Percentiles rank a stretch among this genome's conserved stretches.
These are phyloP conservation scores for Cordyceps fumosorosea DNA, from an alignment of 2,329 filamentous ascomycete genomes.

Conservation along the genomic window DNA sequence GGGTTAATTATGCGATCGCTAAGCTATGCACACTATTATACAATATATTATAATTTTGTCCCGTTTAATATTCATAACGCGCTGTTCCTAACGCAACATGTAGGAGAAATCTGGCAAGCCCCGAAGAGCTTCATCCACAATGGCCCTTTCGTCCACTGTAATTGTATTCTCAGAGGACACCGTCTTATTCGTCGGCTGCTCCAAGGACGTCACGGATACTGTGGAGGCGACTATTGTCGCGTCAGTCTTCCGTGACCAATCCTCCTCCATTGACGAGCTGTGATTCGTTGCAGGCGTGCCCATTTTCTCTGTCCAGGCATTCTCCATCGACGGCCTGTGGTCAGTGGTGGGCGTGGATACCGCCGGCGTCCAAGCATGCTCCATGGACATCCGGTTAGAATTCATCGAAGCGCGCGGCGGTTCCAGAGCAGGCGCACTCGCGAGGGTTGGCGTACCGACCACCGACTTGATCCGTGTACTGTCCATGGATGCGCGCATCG, in stretches of 20 bases:
- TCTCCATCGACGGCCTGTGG: not conserved
- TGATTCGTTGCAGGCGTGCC: not conserved
- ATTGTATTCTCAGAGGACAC: not conserved
- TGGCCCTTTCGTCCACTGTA: not conserved
- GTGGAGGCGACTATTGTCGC: not conserved
- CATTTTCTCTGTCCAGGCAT: not conserved
- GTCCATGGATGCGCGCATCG: not conserved
- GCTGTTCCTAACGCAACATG: slow-evolving; percentile 9
- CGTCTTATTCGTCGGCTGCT: not conserved
- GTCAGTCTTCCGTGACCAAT: not conserved
- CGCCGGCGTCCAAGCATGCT: not conserved
- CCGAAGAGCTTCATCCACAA: slow-evolving; percentile 2
- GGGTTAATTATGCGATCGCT: not conserved
- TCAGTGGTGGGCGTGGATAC: not conserved
- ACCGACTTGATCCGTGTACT: not conserved
- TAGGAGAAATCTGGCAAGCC: slow-evolving; percentile 13
- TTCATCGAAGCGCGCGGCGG: not conserved
- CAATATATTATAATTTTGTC: not conserved
- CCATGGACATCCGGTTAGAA: not conserved
- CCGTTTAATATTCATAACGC: not conserved
- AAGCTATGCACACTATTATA: slow-evolving; percentile 2
- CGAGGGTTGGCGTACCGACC: not conserved
- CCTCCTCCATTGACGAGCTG: not conserved
- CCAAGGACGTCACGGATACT: not conserved
- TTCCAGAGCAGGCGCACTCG: not conserved